Percentiles rank a stretch among this genome's conserved stretches.
These are phyloP conservation scores for Linum tenue DNA, from an alignment of 345 rosid species.

Conservation along the genomic window DNA sequence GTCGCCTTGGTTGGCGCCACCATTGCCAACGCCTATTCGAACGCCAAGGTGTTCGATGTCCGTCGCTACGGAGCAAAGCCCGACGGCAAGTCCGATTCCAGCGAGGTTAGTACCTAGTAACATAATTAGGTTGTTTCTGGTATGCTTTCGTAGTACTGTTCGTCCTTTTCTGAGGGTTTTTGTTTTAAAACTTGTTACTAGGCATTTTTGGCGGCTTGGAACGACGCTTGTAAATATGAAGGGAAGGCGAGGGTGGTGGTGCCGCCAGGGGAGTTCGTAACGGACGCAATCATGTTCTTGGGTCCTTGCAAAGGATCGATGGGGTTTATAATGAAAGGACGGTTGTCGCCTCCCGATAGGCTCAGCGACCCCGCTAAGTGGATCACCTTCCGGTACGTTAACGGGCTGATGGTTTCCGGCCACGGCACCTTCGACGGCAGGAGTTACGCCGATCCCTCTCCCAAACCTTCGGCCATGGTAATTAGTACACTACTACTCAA, in stretches of 20 bases:
- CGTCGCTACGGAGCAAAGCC: conserved; percentile 16
- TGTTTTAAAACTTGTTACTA: neutral
- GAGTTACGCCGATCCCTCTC: conserved; percentile 17
- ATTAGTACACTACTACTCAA: neutral
- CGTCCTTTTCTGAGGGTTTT: too few species aligned
- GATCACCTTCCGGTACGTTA: conserved; percentile 16
- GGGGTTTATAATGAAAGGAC: conserved; percentile 11
- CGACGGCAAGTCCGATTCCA: conserved; percentile 7
- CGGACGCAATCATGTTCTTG: neutral
- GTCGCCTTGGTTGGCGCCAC: neutral
- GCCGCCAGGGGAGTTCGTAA: conserved; percentile 20
- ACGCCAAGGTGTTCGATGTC: conserved; percentile 13
- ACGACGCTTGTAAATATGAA: conserved; percentile 9
- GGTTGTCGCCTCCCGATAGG: conserved; percentile 10
- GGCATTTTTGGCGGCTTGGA: conserved; percentile 24
- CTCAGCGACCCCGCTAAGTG: conserved; percentile 3
- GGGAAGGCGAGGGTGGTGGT: conserved; percentile 13
- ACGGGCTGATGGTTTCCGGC: conserved; percentile 13
- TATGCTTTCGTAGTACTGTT: too few species aligned
- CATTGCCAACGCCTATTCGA: neutral
- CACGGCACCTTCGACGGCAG: conserved; percentile 28
- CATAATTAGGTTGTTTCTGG: too few species aligned
- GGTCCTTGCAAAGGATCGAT: conserved; percentile 34
- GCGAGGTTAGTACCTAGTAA: neutral
- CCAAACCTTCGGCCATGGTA: conserved; percentile 18